A percentile compares a stretch with the other conserved stretches of the same genome.
These are phyloP conservation scores for Aethionema arabicum DNA, from an alignment of 345 rosid genomes.

Conservation along the genomic window DNA sequence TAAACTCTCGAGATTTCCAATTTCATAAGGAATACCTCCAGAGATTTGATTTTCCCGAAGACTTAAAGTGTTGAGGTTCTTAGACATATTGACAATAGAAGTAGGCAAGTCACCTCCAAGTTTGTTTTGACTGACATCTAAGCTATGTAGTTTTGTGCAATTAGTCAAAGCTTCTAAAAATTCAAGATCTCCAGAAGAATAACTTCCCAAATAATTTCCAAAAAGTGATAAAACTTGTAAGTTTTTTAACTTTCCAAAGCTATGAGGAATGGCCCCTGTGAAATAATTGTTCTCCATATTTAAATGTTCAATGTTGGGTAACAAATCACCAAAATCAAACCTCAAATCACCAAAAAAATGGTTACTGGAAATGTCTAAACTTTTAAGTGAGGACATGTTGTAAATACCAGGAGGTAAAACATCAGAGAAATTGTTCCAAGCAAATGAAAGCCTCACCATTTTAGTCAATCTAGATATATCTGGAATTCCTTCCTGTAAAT, in stretches of 20 bases:
- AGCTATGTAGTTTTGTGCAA: background rate
- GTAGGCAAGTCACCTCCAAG: conserved; percentile 6
- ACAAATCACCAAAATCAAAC: conserved; percentile 4
- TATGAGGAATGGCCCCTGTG: background rate
- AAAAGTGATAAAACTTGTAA: background rate
- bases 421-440: background rate
- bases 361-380: background rate
- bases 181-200: background rate
- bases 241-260: too few relatives aligned
- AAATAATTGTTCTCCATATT: background rate
- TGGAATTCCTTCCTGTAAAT: too few relatives aligned
- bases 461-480: conserved; percentile 3
- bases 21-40: conserved; percentile 18
- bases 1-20: conserved; percentile 6
- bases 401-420: conserved; percentile 1
- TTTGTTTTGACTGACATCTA: conserved; percentile 3
- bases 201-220: background rate
- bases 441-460: background rate
- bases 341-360: conserved; percentile 6
- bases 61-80: background rate
- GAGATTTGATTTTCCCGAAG: background rate
- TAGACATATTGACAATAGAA: conserved; percentile 1
- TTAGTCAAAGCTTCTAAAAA: conserved; percentile 9
- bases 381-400: conserved; percentile 16
- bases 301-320: background rate